These are phyloP conservation scores for Penicillium argentinense DNA, from an alignment of 495 filamentous ascomycete species.

Conservation along the genomic window DNA sequence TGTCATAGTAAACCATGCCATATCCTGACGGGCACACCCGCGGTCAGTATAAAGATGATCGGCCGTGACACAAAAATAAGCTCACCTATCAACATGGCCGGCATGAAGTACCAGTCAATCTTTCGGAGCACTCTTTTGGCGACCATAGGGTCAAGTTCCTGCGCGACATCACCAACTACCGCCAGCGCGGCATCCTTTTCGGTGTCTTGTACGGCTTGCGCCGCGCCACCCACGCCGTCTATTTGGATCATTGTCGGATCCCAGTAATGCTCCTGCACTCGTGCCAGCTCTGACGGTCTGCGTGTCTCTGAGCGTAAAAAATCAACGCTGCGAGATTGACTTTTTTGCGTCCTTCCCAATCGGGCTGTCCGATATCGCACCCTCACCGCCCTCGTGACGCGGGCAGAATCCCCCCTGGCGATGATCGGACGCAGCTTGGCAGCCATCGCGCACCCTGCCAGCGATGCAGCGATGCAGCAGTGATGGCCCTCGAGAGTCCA, in stretches of 20 bases:
- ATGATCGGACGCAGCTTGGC: conserved; percentile 2
- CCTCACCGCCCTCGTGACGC: conserved; percentile 6
- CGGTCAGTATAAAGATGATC: not conserved
- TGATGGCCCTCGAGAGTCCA: too few relatives aligned
- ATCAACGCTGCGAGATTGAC: conserved; percentile 6
- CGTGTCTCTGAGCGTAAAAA: too few relatives aligned
- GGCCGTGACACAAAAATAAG: too few relatives aligned
- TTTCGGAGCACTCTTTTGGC: conserved; percentile 62
- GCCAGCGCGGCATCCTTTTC: conserved; percentile 49
- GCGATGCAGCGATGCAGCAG: too few relatives aligned
- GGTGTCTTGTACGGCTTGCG: conserved; percentile 13
- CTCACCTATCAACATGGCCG: conserved; percentile 65
- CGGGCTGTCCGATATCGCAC: conserved; percentile 20
- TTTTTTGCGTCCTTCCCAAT: conserved; percentile 20
- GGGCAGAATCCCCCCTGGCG: not conserved
- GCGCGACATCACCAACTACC: conserved; percentile 51
- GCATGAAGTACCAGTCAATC: conserved; percentile 70
- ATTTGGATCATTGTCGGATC: conserved; percentile 22
- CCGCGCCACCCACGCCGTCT: conserved; percentile 11
- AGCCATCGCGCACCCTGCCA: too few relatives aligned
- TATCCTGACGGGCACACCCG: conserved; percentile 41
- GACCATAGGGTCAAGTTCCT: conserved; percentile 51
- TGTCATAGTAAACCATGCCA: conserved; percentile 78
- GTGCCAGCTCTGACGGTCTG: too few relatives aligned
- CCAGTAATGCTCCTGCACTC: too few relatives aligned